These are phyloP conservation scores for Plenodomus biglobosus DNA, from an alignment of 2,329 filamentous ascomycete species.

Conservation along the genomic window DNA sequence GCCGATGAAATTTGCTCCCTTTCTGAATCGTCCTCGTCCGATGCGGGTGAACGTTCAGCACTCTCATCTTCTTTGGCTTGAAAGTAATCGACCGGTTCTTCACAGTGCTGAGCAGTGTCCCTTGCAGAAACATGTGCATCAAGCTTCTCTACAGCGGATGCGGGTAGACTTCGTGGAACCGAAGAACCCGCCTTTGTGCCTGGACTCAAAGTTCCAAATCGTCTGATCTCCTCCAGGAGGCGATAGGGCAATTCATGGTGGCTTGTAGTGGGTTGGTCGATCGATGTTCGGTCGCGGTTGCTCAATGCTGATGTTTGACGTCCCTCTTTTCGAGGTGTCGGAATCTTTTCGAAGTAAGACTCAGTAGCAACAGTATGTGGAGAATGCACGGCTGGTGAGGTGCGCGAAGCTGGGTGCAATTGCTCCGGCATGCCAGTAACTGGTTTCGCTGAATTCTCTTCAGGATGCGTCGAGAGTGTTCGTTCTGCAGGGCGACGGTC, in stretches of 20 bases:
- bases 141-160: constrained; percentile 40
- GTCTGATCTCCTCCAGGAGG: constrained; percentile 60
- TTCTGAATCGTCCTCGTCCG: constrained; percentile 63
- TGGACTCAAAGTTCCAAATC: constrained; percentile 55
- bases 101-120: constrained; percentile 19
- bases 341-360: constrained; percentile 33
- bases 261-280: constrained; percentile 3
- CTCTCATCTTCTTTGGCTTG: constrained; percentile 20
- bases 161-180: constrained; percentile 55
- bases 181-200: constrained; percentile 50
- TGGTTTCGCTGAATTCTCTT: constrained; percentile 24
- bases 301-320: constrained; percentile 4
- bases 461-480: constrained; percentile 22
- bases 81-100: constrained; percentile 36
- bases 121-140: constrained; percentile 22
- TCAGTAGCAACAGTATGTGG: constrained; percentile 20
- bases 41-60: constrained; percentile 30
- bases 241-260: constrained; percentile 48
- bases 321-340: constrained; percentile 13
- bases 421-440: constrained; percentile 18
- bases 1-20: constrained; percentile 87
- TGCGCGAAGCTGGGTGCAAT: constrained; percentile 22
- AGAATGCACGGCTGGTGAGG: constrained; percentile 32
- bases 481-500: constrained; percentile 41
- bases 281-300: constrained; percentile 1